Base-by-base conservation (phyloP, 371 early-diverging fungal genomes). In the Mortierella sp. region DNA sequence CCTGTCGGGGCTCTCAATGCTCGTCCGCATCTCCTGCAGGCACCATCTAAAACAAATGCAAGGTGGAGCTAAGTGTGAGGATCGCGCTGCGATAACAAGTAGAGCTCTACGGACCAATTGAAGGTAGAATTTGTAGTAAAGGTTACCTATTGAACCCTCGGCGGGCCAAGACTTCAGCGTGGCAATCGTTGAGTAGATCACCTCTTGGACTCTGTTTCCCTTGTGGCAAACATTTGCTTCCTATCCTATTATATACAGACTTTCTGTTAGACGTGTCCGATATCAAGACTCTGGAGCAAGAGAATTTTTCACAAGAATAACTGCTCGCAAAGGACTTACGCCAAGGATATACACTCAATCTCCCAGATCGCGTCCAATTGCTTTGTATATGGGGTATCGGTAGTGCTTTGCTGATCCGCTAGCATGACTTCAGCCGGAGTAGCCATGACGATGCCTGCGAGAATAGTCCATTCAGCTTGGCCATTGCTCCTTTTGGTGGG, bases 121-220 rank as follows among this genome's bases (percentile, higher is more conserved):
- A 11, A 19, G 52, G 63, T n/a, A 67, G 0, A 68, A 22, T 3
- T 24, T 39, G n/a, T 79, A 72, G 41, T 48, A 24, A 34, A 50
- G 40, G n/a, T n/a, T 88, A 95, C 93, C 89, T 89, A 53, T 93
- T 85, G 72, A 96, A 92, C 11, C 92, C 92, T 73, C 97, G 89
- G 14, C 95, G 91, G 29, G 96, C 94, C 34, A 97, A 85, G 0
- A 95, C 88, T 80, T 97, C 97, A 16, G 96, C 97, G 83, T 97
- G 97, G 76, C 91, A 89, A 86, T 97, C 97, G 82, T 94, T 92
- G 8, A 97, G 82, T 11, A 88, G 67, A 71, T 92, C 91, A 39
- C 96, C 96, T 40, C 85, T 81, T 7, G 75, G 78, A 70, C 88
- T 85, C 44, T 94, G 87, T 79, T 92, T 91, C 69, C 87, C 87